Conservation (phyloP, 2,329 filamentous ascomycete species). For the Fusarium nelsonii region DNA sequence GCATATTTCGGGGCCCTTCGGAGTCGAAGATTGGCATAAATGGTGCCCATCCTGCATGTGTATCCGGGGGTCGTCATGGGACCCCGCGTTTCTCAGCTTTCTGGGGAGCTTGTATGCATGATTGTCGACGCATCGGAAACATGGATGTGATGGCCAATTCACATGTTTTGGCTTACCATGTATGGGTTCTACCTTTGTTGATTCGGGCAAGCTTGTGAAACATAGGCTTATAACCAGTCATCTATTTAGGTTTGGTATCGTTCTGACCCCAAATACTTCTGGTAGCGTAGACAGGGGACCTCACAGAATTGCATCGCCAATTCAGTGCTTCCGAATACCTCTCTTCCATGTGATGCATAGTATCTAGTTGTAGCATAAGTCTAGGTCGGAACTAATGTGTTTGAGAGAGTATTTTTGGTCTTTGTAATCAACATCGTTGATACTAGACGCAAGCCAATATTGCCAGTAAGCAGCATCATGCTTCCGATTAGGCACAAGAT, state of each 20-base stretch:
- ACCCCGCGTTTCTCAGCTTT: conserved; percentile 26
- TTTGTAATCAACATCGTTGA: too few species aligned
- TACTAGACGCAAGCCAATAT: too few species aligned
- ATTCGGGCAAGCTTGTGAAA: not conserved
- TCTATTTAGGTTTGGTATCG: not conserved
- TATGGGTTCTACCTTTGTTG: not conserved
- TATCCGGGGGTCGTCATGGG: not conserved
- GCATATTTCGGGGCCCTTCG: conserved; percentile 29
- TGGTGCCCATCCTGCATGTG: not conserved
- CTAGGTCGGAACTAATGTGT: too few species aligned
- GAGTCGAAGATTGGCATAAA: not conserved
- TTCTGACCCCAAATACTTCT: too few species aligned
- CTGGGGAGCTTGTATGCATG: not conserved
- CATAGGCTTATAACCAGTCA: not conserved
- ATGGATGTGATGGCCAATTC: conserved; percentile 12
- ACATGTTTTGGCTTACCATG: conserved; percentile 4
- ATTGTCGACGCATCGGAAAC: not conserved
- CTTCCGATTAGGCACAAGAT: too few species aligned
- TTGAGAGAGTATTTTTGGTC: too few species aligned
- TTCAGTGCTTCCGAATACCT: too few species aligned
- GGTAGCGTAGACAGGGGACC: too few species aligned
- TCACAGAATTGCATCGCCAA: too few species aligned
- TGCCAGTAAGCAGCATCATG: too few species aligned
- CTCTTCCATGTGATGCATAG: too few species aligned
- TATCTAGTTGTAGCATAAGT: too few species aligned